phyloP scores from a whole-genome alignment of 805 yeast genomes.

The Barnettozyma wickerhamii region DNA sequence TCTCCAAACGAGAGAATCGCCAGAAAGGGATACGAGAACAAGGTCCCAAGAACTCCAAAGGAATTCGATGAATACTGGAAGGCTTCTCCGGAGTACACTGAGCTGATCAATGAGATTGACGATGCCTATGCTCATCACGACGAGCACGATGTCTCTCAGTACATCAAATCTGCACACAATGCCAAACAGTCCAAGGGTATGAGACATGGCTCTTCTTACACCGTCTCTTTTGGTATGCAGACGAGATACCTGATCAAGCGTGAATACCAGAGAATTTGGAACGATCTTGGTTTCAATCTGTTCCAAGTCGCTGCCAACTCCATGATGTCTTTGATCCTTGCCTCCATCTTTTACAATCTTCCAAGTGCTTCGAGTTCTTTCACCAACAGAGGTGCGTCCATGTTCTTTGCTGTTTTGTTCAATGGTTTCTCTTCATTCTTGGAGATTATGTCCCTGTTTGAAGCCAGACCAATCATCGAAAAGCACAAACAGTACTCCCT shows the following conservation, averaged over 20 bases:
- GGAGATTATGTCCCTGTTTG: conserved; percentile 39
- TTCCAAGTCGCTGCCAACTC: conserved; percentile 41
- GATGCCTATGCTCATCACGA: background rate
- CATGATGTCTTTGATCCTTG: conserved; percentile 49
- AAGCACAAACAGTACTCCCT: conserved; percentile 56
- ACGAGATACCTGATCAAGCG: conserved; percentile 41
- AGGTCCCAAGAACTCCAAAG: conserved; percentile 47
- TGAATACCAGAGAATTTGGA: conserved; percentile 44
- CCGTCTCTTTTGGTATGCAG: conserved; percentile 49
- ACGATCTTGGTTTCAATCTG: conserved; percentile 43
- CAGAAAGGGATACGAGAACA: conserved; percentile 38
- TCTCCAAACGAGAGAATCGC: conserved; percentile 47
- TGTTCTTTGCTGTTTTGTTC: conserved; percentile 64
- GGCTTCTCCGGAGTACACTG: conserved; percentile 37
- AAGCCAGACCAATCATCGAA: conserved; percentile 47
- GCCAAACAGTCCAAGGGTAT: conserved; percentile 49
- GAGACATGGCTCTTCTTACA: conserved; percentile 45
- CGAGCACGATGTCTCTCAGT: conserved; percentile 33
- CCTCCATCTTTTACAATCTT: conserved; percentile 56
- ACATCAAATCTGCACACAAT: conserved; percentile 38
- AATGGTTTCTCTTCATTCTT: conserved; percentile 58
- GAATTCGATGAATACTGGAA: conserved; percentile 53
- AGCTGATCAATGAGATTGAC: conserved; percentile 42
- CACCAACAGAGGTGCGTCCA: conserved; percentile 54
- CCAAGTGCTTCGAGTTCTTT: conserved; percentile 40